Evolutionary conservation across 2,329 filamentous ascomycete genomes (phyloP), one percentile per base, ranked within the genome.

Genomic region (Pochonia chlamydosporia): DNA sequence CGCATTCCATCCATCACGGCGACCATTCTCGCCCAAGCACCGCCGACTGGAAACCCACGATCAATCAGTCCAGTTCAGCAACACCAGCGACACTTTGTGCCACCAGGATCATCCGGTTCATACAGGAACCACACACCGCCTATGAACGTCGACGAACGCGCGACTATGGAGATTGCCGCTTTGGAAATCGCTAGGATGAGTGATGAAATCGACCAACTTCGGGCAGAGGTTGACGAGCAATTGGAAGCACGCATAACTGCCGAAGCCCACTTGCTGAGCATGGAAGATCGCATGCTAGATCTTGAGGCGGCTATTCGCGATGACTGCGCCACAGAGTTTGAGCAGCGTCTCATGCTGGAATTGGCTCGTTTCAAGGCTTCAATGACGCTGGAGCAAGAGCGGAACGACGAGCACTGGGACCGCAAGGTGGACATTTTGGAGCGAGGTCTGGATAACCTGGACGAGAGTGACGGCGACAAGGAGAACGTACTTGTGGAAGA

Each of bases 311-410:
- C 85, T 5, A 81, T 97, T 25, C 84, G 93, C 20, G 92, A 96
- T 59, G 92, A 97, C 56, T 92, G 91, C 57, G 91, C 84, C 56
- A 75, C 72, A 3, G 93, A 96, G 60, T 95, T 95, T 72, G 93
- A 99, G 60, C 73, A 79, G 49, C 79, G 82, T 10, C 75, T 96
- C 40, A 79, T 82, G 18, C 70, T 84, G 11, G 90, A 96, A 63
- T 80, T 88, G 63, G 76, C 79, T 9, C 76, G 88, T n/a, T 96
- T 89, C 87, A 85, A 92, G 61, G 79, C 78, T 0, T 85, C 82
- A 0, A 79, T 90, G 63, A 85, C 88, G 16, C 80, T 85, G 5
- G 90, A 96, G 63, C 78, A 82, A 51, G 90, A 95, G 56, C 79
- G 82, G 39, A 82, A 83, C 44, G 89, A 96, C 51, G 87, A 88